phyloP scores from a whole-genome alignment of 768 basidiomycete genomes.

The Neoboletus magnificus region DNA sequence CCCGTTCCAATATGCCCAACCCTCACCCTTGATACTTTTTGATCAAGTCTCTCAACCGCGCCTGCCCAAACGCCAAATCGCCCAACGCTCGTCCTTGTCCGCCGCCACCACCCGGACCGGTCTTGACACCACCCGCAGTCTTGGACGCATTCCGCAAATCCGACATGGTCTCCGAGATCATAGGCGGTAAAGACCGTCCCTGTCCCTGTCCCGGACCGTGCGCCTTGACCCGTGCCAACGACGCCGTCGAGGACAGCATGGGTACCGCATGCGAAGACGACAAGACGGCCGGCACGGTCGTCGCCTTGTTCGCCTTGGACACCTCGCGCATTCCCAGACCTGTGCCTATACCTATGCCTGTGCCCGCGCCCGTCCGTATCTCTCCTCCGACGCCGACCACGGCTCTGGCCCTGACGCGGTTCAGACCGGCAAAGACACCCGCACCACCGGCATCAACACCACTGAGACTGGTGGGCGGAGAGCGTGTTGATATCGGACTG shows the following conservation, averaged over 20 bases:
- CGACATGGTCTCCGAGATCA: constrained; percentile 32
- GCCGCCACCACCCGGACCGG: not conserved
- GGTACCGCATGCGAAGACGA: constrained; percentile 74
- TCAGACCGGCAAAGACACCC: not conserved
- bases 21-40: constrained; percentile 67
- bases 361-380: not conserved
- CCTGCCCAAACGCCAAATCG: constrained; percentile 74
- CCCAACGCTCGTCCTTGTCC: constrained; percentile 23
- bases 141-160: constrained; percentile 14
- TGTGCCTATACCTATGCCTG: not conserved
- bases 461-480: not conserved
- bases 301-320: constrained; percentile 50
- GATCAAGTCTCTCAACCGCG: constrained; percentile 71
- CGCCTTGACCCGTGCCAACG: constrained; percentile 53
- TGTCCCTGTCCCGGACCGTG: constrained; percentile 17
- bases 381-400: not conserved
- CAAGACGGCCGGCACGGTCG: constrained; percentile 63
- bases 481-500: constrained; percentile 2
- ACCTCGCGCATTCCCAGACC: constrained; percentile 17
- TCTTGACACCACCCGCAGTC: constrained; percentile 5
- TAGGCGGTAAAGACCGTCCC: constrained; percentile 27
- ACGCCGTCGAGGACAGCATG: constrained; percentile 71
- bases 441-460: not conserved
- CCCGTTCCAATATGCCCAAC: not conserved
- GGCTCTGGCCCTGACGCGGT: not conserved